Evolutionary conservation across 305 asterid genomes (phyloP).

Genomic region (Fraxinus ornus): DNA sequence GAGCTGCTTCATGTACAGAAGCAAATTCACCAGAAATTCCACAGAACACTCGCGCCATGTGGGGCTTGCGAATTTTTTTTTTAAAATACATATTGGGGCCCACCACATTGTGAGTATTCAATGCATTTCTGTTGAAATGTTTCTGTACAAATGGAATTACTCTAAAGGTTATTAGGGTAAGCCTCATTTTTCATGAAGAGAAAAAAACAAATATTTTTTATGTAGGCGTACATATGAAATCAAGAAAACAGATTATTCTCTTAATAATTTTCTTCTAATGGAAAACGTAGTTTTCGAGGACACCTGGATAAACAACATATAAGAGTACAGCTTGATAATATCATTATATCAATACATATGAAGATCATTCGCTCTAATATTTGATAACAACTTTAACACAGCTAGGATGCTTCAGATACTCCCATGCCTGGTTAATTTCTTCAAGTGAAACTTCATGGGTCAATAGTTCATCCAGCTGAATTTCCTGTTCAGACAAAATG

Average conservation of each 20-base stretch:
- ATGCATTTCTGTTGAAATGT: too few species aligned
- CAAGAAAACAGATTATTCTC: not conserved
- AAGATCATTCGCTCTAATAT: slow-evolving; percentile 29
- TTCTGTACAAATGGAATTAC: too few species aligned
- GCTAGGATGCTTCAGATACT: slow-evolving; percentile 53
- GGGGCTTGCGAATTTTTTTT: too few species aligned
- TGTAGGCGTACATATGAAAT: not conserved
- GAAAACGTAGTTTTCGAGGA: not conserved
- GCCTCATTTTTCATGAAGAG: not conserved
- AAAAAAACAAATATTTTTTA: not conserved
- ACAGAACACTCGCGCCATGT: too few species aligned
- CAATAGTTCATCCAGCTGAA: slow-evolving; percentile 56
- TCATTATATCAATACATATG: not conserved
- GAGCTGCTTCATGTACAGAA: too few species aligned
- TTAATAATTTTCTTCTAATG: not conserved
- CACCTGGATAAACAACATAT: not conserved
- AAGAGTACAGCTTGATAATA: not conserved
- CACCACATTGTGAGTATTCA: too few species aligned
- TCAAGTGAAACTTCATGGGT: slow-evolving; percentile 68
- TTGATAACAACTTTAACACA: slow-evolving; percentile 68
- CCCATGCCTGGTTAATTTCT: slow-evolving; percentile 59
- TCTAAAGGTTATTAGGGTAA: not conserved
- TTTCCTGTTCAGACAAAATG: slow-evolving; percentile 41
- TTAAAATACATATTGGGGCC: too few species aligned
- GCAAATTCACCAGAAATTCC: too few species aligned